Percentiles rank a stretch among this genome's conserved stretches.
These are phyloP conservation scores for Graphilbum fragrans DNA, from an alignment of 2,329 filamentous ascomycete species.

Conservation along the genomic window DNA sequence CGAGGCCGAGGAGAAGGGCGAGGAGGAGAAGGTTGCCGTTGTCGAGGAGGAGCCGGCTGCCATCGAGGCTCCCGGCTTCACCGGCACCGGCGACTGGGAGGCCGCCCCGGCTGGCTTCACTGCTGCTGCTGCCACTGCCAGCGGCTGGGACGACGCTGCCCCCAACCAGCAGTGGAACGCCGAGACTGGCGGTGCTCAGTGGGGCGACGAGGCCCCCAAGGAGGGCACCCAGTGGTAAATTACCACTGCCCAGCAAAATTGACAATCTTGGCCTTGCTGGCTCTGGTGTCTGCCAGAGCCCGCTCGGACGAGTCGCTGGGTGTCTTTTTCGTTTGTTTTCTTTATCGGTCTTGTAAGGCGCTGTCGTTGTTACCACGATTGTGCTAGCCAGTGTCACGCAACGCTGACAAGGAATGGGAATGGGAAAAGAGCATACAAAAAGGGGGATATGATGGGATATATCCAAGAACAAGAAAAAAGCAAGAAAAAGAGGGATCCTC, in stretches of 20 bases:
- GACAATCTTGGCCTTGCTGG: too few species aligned
- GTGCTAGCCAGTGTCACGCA: background rate
- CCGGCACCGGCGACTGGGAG: conserved; percentile 67
- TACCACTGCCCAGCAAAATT: background rate
- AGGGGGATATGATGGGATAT: background rate
- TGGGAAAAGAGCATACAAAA: background rate
- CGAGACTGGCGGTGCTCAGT: conserved; percentile 43
- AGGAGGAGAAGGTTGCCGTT: conserved; percentile 81
- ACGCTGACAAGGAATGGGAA: background rate
- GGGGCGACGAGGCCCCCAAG: conserved; percentile 35
- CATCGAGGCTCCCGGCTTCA: conserved; percentile 57
- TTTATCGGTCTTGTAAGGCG: background rate
- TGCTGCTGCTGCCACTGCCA: conserved; percentile 37
- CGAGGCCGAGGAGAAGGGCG: conserved; percentile 96
- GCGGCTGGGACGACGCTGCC: conserved; percentile 47
- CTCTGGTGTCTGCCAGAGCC: too few species aligned
- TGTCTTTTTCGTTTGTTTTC: background rate
- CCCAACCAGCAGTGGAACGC: conserved; percentile 59
- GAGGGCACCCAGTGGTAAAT: conserved; percentile 38
- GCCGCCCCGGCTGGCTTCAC: conserved; percentile 61
- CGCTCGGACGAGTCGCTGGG: background rate
- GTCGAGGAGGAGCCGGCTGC: conserved; percentile 73
- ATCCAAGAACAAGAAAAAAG: background rate
- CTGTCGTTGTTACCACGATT: background rate
- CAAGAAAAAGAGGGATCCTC: background rate